Evolutionary conservation across 2,329 filamentous ascomycete species (phyloP), one percentile per base, ranked within the genome.

Genomic region (Aotearoamyces nothofagi): DNA sequence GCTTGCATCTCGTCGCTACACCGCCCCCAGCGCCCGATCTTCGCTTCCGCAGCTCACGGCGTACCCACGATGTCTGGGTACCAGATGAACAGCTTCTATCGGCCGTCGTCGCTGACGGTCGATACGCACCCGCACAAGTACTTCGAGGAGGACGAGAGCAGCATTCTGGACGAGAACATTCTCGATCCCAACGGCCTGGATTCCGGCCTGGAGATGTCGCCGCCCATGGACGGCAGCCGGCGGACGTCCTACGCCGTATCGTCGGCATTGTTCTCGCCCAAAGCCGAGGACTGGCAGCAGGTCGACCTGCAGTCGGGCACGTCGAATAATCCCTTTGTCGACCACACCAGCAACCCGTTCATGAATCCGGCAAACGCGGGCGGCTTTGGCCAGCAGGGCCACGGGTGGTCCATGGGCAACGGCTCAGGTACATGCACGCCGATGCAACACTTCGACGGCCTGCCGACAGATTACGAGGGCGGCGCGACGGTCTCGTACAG

Each of bases 371-470:
- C 50, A 31, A 63, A 68, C 38, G 47, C 50, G 26, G 51, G 53
- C 17, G 32, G 40, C 8, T 50, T 44, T 25, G 41, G 41, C 5
- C 44, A 47, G 14, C 44, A 44, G 22, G 37, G 27, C 29, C 39
- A 47, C 19, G 38, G 36, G 17, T 50, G 45, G 45, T 29, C 33
- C 5, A 44, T 49, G 41, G 39, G 36, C 32, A 65, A 64, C 28
- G 61, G 60, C 42, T 79, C 78, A 15, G 78, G 72, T 29, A 69
- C 80, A 37, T 77, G 72, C 51, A 87, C 81, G 5, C 78, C 79
- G 10, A 70, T 83, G 36, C 73, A 71, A 36, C 61, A 71, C 30
- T 79, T 81, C 44, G 76, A 80, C 43, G 66, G 72, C 27, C 53
- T 72, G 17, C 55, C 65, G 22, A 48, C 60, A 25, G 66, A 69